Percentiles rank a stretch among this genome's conserved stretches.
phyloP scores from a whole-genome alignment of 345 rosid species.

The sweet orange (Citrus sinensis) region DVS_A1.0 CM039164.1:24023501-24024000 shows the following conservation, averaged over 20 bases:
- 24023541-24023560: neutral
- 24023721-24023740: slow-evolving; percentile 15
- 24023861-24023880: slow-evolving; percentile 73
- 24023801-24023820: slow-evolving; percentile 67
- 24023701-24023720: slow-evolving; percentile 3
- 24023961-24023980: neutral
- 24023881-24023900: slow-evolving; percentile 3
- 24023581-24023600: neutral
- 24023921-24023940: slow-evolving; percentile 5
- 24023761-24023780: slow-evolving; percentile 89
- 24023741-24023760: slow-evolving; percentile 61
- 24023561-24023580: neutral
- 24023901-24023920: slow-evolving; percentile 8
- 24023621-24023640: neutral
- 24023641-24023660: neutral
- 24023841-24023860: slow-evolving; percentile 91
- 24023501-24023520: neutral
- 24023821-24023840: slow-evolving; percentile 78
- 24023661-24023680: neutral
- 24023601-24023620: neutral
- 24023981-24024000: neutral
- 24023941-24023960: neutral
- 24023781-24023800: slow-evolving; percentile 96
- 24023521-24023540: neutral
- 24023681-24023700: neutral